Evolutionary conservation across 2,329 filamentous ascomycete species (phyloP), one percentile per base, ranked within the genome.

Genomic region (Colletotrichum lindemuthianum): DNA sequence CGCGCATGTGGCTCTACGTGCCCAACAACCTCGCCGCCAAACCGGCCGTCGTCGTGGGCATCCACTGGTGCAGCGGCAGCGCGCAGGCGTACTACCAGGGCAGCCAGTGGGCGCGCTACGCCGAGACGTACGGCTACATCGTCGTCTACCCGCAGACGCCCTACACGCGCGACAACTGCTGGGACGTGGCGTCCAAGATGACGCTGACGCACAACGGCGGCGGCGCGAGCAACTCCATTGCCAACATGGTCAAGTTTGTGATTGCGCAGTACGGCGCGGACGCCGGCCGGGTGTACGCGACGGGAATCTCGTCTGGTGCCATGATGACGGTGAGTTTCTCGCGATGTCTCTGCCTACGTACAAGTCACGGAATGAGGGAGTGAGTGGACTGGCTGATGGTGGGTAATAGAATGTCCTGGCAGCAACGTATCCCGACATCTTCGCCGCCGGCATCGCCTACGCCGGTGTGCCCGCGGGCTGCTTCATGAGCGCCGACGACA

Each of bases 51-150:
- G 75, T 88, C 16, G 82, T 88, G 6, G 85, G 82, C 6, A 78
- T 85, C 65, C 82, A 88, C 75, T 86, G 84, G 74, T 89, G 87
- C 75, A 78, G 75, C 36, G 86, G 86, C 15, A 83, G 81, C 2
- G 86, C 82, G 2, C 73, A 80, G 64, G 81, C 78, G 3, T 88
- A 83, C 73, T 85, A 83, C 70, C 75, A 72, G 24, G 79, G 79
- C 61, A 82, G 80, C 1, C 40, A 57, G 4, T 88, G 87, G 72
- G 81, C 83, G 34, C 76, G 75, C 3, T 77, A 84, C n/a, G 83
- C 87, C 13, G 85, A 88, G 66, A 74, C 76, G 37, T 78, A 84
- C 56, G 85, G 85, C 37, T 88, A 85, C 74, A 86, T 90, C 58
- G 73, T 80, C 34, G 79, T 83, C 66, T 84, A 81, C 67, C 82